Evolutionary conservation across 352 stramenopile genomes (phyloP).

Genomic region (Bremia lactucae): DNA sequence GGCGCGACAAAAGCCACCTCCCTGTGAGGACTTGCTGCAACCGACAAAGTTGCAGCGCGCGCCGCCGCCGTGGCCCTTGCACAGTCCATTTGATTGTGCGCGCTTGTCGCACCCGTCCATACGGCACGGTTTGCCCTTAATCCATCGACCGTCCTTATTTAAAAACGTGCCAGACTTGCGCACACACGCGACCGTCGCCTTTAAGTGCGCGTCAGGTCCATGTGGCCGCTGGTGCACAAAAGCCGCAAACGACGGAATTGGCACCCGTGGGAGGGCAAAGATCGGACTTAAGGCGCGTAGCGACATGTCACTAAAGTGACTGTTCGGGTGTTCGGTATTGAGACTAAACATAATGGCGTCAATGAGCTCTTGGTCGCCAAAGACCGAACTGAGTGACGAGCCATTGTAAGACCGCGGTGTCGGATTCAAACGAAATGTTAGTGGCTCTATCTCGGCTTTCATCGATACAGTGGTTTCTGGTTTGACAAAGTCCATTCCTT

Average conservation of each 20-base stretch:
- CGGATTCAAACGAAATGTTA: slow-evolving; percentile 35
- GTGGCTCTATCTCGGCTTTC: slow-evolving; percentile 49
- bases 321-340: slow-evolving; percentile 28
- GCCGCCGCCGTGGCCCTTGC: slow-evolving; percentile 68
- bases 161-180: slow-evolving; percentile 76
- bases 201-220: slow-evolving; percentile 9
- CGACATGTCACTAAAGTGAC: background rate
- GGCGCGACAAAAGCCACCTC: slow-evolving; percentile 64
- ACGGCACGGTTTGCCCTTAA: slow-evolving; percentile 73
- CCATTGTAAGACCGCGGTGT: slow-evolving; percentile 15
- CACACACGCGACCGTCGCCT: slow-evolving; percentile 26
- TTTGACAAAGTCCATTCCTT: slow-evolving; percentile 10
- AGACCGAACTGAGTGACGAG: slow-evolving; percentile 61
- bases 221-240: slow-evolving; percentile 21
- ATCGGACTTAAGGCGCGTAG: slow-evolving; percentile 5
- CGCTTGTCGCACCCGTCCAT: slow-evolving; percentile 45
- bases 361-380: slow-evolving; percentile 64
- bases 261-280: slow-evolving; percentile 10
- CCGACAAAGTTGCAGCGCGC: slow-evolving; percentile 66
- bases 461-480: slow-evolving; percentile 9
- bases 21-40: slow-evolving; percentile 62
- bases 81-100: slow-evolving; percentile 75
- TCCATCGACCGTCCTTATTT: slow-evolving; percentile 80
- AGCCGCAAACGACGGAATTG: slow-evolving; percentile 13
- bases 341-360: slow-evolving; percentile 76